Evolutionary conservation across 2,329 filamentous ascomycete genomes (phyloP), one percentile per base, ranked within the genome.

Genomic region (Sporothrix pseudoabietina): DNA sequence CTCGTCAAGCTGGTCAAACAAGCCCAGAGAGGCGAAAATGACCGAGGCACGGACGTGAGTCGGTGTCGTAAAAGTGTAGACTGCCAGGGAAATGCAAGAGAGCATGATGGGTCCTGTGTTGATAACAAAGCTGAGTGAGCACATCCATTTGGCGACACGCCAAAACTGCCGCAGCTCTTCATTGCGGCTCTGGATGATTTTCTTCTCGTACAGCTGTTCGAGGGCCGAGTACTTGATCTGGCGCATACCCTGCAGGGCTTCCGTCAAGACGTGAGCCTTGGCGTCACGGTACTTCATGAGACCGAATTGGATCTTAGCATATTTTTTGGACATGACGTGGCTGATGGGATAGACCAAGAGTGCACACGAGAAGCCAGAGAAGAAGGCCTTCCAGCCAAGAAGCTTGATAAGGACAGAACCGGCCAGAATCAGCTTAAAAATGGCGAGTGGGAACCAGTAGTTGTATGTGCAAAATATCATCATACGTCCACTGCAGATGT

Each of bases 151-250:
- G 30, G 77, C 77, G 1, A 79, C 78, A 39, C 75, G 79, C 79
- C 80, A 81, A 72, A 78, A 80, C 70, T 81, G 79, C n/a, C 73
- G 74, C 30, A 82, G 76, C 76, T 82, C 81, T 35, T 80, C 79
- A 66, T 80, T 79, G 39, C 81, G 78, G 59, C 77, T 79, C n/a
- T 78, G 75, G 44, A 80, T 61, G 19, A 82, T 81, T 74, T 79
- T 81, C 52, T 76, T 74, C 72, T 82, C 80, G 78, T 79, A 82
- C 44, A 80, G 76, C 41, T 78, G 75, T 71, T 82, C 81, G 12
- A 82, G 77, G 9, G 80, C 81, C 3, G 81, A 81, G 75, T 80
- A 82, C 70, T 80, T 79, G 78, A 82, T 82, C 75, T 82, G 81
- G 12, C 80, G 79, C 79, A 82, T 82, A 32, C 81, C 81, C 47